Percentiles rank a stretch among this genome's conserved stretches.
Conservation (phyloP, 2,329 filamentous ascomycete genomes). For the Fusarium nygamai region DNA sequence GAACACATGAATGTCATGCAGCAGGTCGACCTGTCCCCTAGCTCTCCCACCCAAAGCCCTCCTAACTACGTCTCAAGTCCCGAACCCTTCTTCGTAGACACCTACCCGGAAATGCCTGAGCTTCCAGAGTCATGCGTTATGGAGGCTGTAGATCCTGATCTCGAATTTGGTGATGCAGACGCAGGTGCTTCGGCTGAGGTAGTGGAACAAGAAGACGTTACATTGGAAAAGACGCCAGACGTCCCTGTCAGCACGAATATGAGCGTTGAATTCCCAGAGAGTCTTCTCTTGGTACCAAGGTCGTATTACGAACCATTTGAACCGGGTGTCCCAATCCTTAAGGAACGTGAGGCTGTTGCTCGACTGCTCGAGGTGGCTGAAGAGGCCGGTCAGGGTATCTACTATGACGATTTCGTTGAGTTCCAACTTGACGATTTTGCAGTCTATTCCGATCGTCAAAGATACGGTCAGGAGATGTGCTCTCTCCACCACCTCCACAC, state of each 20-base stretch:
- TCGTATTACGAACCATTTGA: slow-evolving; percentile 49
- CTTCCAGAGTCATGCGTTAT: neutral
- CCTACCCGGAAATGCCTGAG: slow-evolving; percentile 6
- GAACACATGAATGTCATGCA: slow-evolving; percentile 11
- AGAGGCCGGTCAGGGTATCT: slow-evolving; percentile 18
- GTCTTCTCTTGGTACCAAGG: slow-evolving; percentile 41
- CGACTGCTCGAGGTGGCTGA: slow-evolving; percentile 13
- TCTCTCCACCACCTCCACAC: slow-evolving; percentile 63
- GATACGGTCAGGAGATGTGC: slow-evolving; percentile 60
- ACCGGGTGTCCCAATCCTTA: slow-evolving; percentile 32
- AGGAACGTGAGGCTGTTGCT: slow-evolving; percentile 36
- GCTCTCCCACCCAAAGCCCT: neutral
- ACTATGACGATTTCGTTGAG: slow-evolving; percentile 52
- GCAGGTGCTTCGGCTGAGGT: slow-evolving; percentile 3
- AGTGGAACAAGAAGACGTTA: neutral
- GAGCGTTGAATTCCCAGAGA: slow-evolving; percentile 43
- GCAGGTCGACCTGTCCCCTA: slow-evolving; percentile 9
- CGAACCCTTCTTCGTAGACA: slow-evolving; percentile 2
- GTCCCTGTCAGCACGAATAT: slow-evolving; percentile 7
- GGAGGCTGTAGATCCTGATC: neutral
- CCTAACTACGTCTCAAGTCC: neutral
- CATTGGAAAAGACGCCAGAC: neutral
- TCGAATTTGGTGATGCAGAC: neutral
- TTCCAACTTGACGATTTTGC: slow-evolving; percentile 67
- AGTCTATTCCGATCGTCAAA: slow-evolving; percentile 58